Conservation (phyloP, 1,284 basidiomycete genomes). For the Porodaedalea pini region DNA sequence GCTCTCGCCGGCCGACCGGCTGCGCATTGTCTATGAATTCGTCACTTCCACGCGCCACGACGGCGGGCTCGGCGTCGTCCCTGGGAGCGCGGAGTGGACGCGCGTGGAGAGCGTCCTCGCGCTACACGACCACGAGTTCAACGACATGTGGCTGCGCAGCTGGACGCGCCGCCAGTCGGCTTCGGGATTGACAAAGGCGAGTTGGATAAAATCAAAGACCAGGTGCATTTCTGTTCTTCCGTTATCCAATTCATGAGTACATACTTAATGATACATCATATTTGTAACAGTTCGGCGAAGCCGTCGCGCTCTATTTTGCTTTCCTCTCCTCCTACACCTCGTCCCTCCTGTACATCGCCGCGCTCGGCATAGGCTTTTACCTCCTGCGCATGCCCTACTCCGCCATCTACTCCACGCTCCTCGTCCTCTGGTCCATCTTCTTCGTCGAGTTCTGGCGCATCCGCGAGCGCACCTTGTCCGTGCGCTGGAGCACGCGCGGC, state of each 20-base stretch:
- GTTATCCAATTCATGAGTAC: neutral
- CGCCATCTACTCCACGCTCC: constrained; percentile 69
- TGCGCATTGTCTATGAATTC: constrained; percentile 77
- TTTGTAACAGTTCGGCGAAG: constrained; percentile 75
- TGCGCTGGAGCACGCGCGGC: constrained; percentile 77
- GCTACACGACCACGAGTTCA: constrained; percentile 80
- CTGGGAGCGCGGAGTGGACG: constrained; percentile 68
- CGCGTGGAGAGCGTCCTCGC: constrained; percentile 77
- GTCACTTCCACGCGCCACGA: constrained; percentile 68
- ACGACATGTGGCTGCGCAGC: constrained; percentile 65
- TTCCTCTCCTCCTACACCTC: constrained; percentile 84
- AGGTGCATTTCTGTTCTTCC: constrained; percentile 37
- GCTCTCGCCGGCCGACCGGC: constrained; percentile 65
- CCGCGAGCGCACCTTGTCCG: constrained; percentile 73
- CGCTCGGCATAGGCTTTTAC: constrained; percentile 57
- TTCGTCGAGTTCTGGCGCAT: constrained; percentile 91
- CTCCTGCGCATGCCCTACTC: constrained; percentile 71
- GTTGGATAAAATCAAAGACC: constrained; percentile 57
- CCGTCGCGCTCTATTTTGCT: constrained; percentile 87
- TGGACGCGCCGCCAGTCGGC: constrained; percentile 63
- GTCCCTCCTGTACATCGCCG: constrained; percentile 67
- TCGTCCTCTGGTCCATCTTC: constrained; percentile 78
- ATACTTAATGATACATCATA: constrained; percentile 24
- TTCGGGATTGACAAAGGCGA: constrained; percentile 44
- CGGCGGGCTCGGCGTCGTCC: constrained; percentile 77